Conservation (phyloP, 768 basidiomycete species). For the Amanita rimosa region DNA sequence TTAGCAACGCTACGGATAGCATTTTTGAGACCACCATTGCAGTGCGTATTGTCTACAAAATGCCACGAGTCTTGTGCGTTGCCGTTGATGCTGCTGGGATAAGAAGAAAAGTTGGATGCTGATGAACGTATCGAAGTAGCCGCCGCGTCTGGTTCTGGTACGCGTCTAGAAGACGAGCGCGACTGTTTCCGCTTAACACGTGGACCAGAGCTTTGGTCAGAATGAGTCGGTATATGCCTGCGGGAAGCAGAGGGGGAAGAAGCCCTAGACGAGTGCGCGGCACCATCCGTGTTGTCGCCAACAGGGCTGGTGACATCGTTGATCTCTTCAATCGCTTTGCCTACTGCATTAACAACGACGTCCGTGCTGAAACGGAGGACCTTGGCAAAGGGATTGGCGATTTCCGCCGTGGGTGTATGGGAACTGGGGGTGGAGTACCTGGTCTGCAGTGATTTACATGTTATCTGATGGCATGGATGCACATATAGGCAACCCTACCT, state of each 20-base stretch:
- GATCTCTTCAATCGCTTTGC: constrained; percentile 3
- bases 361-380: constrained; percentile 24
- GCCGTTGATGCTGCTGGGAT: background rate
- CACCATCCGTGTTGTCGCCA: background rate
- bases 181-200: constrained; percentile 40
- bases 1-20: constrained; percentile 62
- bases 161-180: constrained; percentile 42
- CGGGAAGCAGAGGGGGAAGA: constrained; percentile 17
- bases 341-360: constrained; percentile 9
- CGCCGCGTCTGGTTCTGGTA: constrained; percentile 11
- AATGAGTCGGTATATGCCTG: constrained; percentile 41
- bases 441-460: constrained; percentile 9
- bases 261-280: background rate
- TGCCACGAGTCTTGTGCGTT: constrained; percentile 25
- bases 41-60: constrained; percentile 51
- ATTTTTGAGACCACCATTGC: constrained; percentile 79
- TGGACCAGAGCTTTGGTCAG: constrained; percentile 21
- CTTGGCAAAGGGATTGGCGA: constrained; percentile 47
- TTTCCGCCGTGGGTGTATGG: constrained; percentile 31
- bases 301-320: background rate
- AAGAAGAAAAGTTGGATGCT: background rate
- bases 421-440: constrained; percentile 28
- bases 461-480: background rate
- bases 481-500: constrained; percentile 24
- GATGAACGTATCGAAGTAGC: constrained; percentile 5